phyloP scores from a whole-genome alignment of 805 yeast species.

The Ogataea paraovalis region DNA sequence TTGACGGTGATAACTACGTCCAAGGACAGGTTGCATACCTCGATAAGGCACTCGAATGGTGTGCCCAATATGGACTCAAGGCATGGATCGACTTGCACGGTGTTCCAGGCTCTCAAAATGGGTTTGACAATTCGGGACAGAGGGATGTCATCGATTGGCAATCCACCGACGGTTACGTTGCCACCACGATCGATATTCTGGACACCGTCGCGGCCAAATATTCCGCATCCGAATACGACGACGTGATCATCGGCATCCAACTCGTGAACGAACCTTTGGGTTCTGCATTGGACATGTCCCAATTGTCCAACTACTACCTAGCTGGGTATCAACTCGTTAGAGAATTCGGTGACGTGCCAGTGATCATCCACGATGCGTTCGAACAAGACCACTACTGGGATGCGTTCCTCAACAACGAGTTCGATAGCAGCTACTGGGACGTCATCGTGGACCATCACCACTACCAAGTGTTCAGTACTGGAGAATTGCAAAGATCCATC shows the following conservation, averaged over 20 bases:
- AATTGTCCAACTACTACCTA: slow-evolving; percentile 54
- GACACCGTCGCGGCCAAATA: slow-evolving; percentile 55
- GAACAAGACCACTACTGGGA: slow-evolving; percentile 60
- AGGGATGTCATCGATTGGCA: slow-evolving; percentile 62
- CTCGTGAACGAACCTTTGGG: slow-evolving; percentile 89
- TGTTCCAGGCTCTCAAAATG: slow-evolving; percentile 95
- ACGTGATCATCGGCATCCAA: slow-evolving; percentile 80
- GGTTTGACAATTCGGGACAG: slow-evolving; percentile 90
- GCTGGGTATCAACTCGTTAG: slow-evolving; percentile 67
- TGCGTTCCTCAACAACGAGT: slow-evolving; percentile 40
- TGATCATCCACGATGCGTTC: slow-evolving; percentile 78
- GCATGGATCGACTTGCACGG: slow-evolving; percentile 95
- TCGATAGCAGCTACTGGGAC: slow-evolving; percentile 41
- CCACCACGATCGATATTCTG: slow-evolving; percentile 54
- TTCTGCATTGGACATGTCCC: slow-evolving; percentile 53
- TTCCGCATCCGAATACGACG: slow-evolving; percentile 55
- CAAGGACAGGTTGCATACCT: slow-evolving; percentile 73
- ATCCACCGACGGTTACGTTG: slow-evolving; percentile 37
- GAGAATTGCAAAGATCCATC: slow-evolving; percentile 53
- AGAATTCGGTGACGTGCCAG: slow-evolving; percentile 36
- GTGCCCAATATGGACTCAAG: slow-evolving; percentile 52
- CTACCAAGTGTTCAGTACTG: slow-evolving; percentile 76
- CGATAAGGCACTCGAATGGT: slow-evolving; percentile 78
- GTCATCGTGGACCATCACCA: slow-evolving; percentile 86
- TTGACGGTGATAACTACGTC: slow-evolving; percentile 77